These are phyloP conservation scores for Ophiocordyceps camponoti-rufipedis DNA, from an alignment of 2,329 filamentous ascomycete species.

Conservation along the genomic window DNA sequence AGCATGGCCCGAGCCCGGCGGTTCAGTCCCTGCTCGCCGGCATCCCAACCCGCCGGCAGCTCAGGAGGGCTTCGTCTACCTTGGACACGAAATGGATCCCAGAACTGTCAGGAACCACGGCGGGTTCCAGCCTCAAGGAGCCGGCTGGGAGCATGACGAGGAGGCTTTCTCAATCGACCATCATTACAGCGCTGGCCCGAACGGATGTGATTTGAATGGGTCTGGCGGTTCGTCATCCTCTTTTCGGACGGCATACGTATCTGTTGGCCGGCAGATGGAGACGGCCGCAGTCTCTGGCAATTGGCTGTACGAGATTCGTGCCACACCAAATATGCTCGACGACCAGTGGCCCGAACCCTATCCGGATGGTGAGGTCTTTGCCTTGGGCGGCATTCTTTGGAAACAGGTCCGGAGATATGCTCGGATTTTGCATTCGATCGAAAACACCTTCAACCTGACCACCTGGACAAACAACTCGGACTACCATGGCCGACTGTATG, in stretches of 20 bases:
- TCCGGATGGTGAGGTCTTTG: slow-evolving; percentile 1
- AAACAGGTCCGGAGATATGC: slow-evolving; percentile 1
- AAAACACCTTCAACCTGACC: background rate
- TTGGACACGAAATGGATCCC: slow-evolving; percentile 2
- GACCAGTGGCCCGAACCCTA: background rate
- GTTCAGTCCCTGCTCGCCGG: no score
- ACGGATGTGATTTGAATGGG: slow-evolving; percentile 1
- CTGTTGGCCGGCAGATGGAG: background rate
- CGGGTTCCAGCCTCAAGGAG: slow-evolving; percentile 2
- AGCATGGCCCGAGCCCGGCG: background rate
- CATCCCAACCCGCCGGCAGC: no score
- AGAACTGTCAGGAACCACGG: background rate
- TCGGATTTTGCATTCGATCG: background rate
- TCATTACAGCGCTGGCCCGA: slow-evolving; percentile 1
- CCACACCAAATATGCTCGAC: slow-evolving; percentile 2
- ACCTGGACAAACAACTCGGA: background rate
- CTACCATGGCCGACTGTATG: background rate
- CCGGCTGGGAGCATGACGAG: slow-evolving; percentile 1
- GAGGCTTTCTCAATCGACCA: background rate
- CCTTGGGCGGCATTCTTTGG: slow-evolving; percentile 2
- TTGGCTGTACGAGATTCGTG: slow-evolving; percentile 3
- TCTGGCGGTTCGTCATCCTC: background rate
- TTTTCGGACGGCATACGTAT: slow-evolving; percentile 1
- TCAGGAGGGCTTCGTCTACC: slow-evolving; percentile 1
- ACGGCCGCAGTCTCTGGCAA: background rate